Evolutionary conservation across 108 stramenopile genomes (phyloP), one percentile per base, ranked within the genome.

Genomic region (Skeletonema potamos): DNA sequence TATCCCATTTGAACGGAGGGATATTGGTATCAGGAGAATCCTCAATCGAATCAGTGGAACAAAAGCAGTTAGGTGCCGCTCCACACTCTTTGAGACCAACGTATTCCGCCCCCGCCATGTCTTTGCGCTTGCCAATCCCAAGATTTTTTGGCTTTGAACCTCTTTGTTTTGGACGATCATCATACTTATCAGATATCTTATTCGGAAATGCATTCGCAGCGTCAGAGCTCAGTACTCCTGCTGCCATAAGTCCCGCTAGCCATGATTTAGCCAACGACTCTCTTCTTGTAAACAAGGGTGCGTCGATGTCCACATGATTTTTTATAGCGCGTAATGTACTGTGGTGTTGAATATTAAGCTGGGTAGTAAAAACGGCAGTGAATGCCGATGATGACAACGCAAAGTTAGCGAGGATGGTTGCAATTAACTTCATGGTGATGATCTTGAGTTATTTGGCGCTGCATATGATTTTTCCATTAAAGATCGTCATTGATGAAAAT

Each of bases 11-110:
- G 75, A 85, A 92, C 27, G 86, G 51, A n/a, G 92, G 92, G 54
- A 90, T 87, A 20, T 57, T 74, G 58, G 89, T 87, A 34, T 91
- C 87, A 1, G 90, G 77, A 69, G 88, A 87, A 43, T 90, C 90
- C 27, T 81, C 84, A 17, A 72, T 13, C 26, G 54, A 66, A 59
- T 85, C 86, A 13, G 92, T 93, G 36, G 92, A 90, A 55, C 86
- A 90, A 68, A 96, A 96, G 61, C 95, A 96, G 57, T 96, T 93
- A 2, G 95, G 94, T n/a, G 91, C 85, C 65, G 37, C 58, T 15
- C 88, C 88, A 64, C 94, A 95, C 9, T 70, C 75, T 54, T 92
- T 91, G 9, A 95, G 70, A 36, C 93, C 93, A 15, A 82, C 18
- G 62, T 89, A 92, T 64, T 90, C 88, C 66, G 86, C 85, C 4